Conservation (phyloP, 225 moss, liverwort and hornwort genomes). For the Takakia lepidozioides region DNA sequence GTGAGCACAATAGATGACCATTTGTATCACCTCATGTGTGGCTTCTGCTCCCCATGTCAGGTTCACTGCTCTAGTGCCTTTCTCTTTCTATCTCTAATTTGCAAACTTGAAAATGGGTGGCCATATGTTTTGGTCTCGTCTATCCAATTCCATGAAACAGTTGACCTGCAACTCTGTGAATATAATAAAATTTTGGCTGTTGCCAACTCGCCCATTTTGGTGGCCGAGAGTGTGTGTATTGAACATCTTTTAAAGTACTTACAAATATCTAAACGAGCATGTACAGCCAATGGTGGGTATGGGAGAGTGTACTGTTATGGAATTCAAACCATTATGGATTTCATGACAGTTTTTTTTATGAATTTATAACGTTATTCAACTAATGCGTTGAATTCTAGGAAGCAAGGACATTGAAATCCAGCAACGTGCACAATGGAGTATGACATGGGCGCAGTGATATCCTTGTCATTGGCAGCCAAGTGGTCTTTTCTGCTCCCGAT, state of each 20-base stretch:
- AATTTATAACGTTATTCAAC: not conserved
- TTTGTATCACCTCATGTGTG: conserved; percentile 53
- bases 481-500: conserved; percentile 36
- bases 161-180: not conserved
- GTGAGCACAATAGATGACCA: conserved; percentile 55
- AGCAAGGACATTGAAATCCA: conserved; percentile 49
- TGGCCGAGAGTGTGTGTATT: too few relatives aligned
- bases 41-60: conserved; percentile 63
- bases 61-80: conserved; percentile 11
- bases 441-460: conserved; percentile 60
- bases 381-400: conserved; percentile 27
- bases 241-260: not conserved
- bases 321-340: too few relatives aligned
- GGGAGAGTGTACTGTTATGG: too few relatives aligned
- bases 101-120: too few relatives aligned
- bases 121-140: not conserved
- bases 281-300: too few relatives aligned
- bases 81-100: not conserved
- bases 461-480: conserved; percentile 50
- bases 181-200: not conserved
- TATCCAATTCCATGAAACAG: not conserved
- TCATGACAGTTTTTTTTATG: not conserved
- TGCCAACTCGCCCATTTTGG: too few relatives aligned
- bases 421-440: conserved; percentile 58
- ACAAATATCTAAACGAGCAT: not conserved